phyloP scores from a whole-genome alignment of 23 red algal species.

The Cyanidiococcus yangmingshanensis region DNA sequence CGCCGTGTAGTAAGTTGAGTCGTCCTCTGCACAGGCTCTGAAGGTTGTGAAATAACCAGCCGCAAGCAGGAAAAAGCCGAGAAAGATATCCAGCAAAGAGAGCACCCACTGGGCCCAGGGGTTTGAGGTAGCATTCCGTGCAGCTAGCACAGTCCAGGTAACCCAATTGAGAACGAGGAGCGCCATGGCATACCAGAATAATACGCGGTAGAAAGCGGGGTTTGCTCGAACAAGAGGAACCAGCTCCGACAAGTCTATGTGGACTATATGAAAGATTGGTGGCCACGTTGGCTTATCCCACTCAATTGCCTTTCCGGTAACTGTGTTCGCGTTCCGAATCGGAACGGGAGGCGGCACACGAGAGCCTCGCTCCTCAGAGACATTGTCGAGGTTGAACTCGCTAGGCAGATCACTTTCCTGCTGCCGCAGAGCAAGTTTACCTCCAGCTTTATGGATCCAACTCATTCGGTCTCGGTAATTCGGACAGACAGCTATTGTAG shows the following conservation, averaged over 20 bases:
- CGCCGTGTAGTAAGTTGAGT: slow-evolving; percentile 8
- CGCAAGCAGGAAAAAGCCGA: neutral
- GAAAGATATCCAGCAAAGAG: slow-evolving; percentile 2
- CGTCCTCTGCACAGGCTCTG: slow-evolving; percentile 1
- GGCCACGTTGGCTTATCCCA: slow-evolving; percentile 7
- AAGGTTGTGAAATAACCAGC: slow-evolving; percentile 7
- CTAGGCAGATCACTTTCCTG: neutral
- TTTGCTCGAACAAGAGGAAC: slow-evolving; percentile 7
- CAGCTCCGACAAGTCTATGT: slow-evolving; percentile 17
- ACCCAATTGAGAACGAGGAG: neutral
- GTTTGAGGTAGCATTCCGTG: neutral
- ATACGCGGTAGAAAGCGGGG: neutral
- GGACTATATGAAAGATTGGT: neutral
- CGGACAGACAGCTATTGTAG: too few species aligned
- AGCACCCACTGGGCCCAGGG: slow-evolving; percentile 3
- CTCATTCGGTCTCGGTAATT: too few species aligned
- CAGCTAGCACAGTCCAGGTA: slow-evolving; percentile 1
- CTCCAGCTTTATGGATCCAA: neutral
- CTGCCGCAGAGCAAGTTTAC: neutral
- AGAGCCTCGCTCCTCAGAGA: neutral
- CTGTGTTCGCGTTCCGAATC: slow-evolving; percentile 9
- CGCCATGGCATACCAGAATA: slow-evolving; percentile 3
- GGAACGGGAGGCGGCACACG: neutral
- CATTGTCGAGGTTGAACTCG: neutral
- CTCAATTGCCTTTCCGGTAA: neutral